Evolutionary conservation across 805 yeast genomes (phyloP), one percentile per base, ranked within the genome.

Genomic region (Sugiyamaella boreocaroliniensis): DNA sequence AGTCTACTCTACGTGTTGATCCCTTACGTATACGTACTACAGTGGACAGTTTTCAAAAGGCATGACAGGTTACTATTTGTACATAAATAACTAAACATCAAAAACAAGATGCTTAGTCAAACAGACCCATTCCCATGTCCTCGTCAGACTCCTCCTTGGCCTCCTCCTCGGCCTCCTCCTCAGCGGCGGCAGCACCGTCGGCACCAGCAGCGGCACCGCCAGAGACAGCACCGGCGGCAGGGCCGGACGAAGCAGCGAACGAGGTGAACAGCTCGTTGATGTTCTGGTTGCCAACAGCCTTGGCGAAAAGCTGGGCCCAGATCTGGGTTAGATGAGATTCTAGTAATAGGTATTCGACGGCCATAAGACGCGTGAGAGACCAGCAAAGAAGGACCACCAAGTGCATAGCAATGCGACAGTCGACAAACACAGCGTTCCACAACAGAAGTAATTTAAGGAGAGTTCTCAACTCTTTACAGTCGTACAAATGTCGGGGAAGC

Each of bases 91-190:
- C 26, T 22, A 22, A n/a, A 29, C 19, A 29, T 44, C 47, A 19
- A 29, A 44, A 44, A 14, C 12, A 14, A 43, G 34, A 9, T 20
- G 61, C 52, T 68, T 87, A 87, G 78, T 86, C 95, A 82, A 88
- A 88, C 75, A 88, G 83, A 76, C 90, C 92, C 87, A 85, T 83
- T 71, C 96, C 96, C 95, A 89, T 87, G 76, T 86, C 96, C 72
- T 82, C 89, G 71, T 81, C 85, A 59, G 80, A 78, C 70, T 78
- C 82, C 62, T 69, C 75, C 71, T 75, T 78, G 66, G 69, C 80
- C 70, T 76, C 77, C 65, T 69, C 76, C 65, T 74, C 80, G 57
- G 74, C 80, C 58, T 75, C 84, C 64, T 79, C 78, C 61, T 76
- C 89, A 55, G 75, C 87, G 55, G 77, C 86, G 57, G 73, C 86